Evolutionary conservation across 768 basidiomycete genomes (phyloP).

Genomic region (Mycena galericulata): DNA sequence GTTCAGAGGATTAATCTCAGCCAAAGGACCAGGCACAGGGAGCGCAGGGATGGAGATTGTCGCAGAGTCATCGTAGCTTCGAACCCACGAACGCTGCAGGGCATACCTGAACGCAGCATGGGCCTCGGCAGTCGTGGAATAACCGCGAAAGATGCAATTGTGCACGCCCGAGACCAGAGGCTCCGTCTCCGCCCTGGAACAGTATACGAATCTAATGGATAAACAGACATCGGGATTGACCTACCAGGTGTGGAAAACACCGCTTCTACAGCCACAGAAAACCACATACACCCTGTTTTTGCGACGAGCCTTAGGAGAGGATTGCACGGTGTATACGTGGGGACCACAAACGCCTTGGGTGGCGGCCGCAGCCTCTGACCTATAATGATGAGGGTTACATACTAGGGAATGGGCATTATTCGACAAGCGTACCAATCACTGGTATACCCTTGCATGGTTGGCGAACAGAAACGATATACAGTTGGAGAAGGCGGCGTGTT

Average conservation of each 20-base stretch:
- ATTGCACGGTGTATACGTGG: not conserved
- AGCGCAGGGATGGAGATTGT: too few species aligned
- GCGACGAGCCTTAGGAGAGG: not conserved
- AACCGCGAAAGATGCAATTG: not conserved
- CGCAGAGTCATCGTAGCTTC: not conserved
- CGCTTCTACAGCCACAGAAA: not conserved
- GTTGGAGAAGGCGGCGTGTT: too few species aligned
- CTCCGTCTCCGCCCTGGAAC: not conserved
- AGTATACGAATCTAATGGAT: not conserved
- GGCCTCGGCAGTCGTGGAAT: not conserved
- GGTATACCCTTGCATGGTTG: too few species aligned
- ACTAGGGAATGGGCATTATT: too few species aligned
- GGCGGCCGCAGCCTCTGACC: too few species aligned
- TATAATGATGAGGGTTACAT: too few species aligned
- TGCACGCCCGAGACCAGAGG: not conserved
- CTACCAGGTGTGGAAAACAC: not conserved
- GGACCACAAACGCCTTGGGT: not conserved
- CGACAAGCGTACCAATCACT: too few species aligned
- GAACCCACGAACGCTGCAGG: not conserved
- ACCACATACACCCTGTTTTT: not conserved
- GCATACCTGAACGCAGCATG: not conserved
- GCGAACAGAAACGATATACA: too few species aligned
- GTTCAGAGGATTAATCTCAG: too few species aligned
- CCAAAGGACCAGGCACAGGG: not conserved
- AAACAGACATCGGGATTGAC: not conserved